Evolutionary conservation across 345 rosid genomes (phyloP).

Genomic region (Heritiera littoralis): DNA sequence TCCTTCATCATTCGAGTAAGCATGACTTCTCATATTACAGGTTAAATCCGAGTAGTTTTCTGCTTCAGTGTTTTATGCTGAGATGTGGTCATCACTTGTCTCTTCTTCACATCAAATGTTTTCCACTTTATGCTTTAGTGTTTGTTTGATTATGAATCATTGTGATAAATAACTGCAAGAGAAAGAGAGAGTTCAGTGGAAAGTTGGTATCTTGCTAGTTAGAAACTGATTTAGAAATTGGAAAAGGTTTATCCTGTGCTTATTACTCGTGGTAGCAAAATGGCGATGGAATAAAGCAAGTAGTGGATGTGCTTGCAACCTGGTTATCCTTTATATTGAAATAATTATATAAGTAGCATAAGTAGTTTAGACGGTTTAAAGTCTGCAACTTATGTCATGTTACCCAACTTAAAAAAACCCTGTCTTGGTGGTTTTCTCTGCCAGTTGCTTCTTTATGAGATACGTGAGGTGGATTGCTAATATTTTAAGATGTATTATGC

Average conservation of each 20-base stretch:
- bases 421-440: background rate
- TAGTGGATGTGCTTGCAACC: background rate
- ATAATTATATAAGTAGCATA: background rate
- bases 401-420: background rate
- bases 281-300: background rate
- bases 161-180: background rate
- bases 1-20: slow-evolving; percentile 84
- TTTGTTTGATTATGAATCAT: background rate
- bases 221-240: background rate
- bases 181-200: background rate
- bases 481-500: background rate
- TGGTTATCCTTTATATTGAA: background rate
- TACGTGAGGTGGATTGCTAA: background rate
- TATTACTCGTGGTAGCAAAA: background rate
- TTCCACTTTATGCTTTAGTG: background rate
- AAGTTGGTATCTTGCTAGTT: slow-evolving; percentile 7
- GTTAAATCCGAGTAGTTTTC: slow-evolving; percentile 10
- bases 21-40: slow-evolving; percentile 20
- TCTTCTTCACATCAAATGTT: slow-evolving; percentile 4
- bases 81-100: background rate
- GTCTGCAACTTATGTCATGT: background rate
- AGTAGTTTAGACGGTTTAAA: background rate
- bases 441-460: background rate
- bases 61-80: slow-evolving; percentile 21
- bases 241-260: background rate